A percentile compares a stretch with the other conserved stretches of the same genome.
These are phyloP conservation scores for Saksenaea vasiformis DNA, from an alignment of 371 early-diverging fungal species.

Conservation along the genomic window DNA sequence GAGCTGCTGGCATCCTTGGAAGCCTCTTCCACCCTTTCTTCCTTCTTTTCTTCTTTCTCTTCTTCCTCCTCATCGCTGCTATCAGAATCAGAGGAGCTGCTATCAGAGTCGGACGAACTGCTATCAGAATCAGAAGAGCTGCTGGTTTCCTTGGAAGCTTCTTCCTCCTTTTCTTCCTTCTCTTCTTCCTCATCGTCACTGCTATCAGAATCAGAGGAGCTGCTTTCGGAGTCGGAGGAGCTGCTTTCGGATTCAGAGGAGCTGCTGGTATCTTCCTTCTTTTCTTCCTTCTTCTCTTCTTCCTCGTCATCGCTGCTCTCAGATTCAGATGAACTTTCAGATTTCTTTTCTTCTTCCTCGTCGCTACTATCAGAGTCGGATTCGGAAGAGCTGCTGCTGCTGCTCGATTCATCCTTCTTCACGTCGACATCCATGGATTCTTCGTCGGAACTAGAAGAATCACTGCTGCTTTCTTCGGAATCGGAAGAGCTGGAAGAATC, in stretches of 20 bases:
- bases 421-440: slow-evolving; percentile 9
- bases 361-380: slow-evolving; percentile 14
- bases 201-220: slow-evolving; percentile 15
- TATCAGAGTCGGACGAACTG: too few species aligned
- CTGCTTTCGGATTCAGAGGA: slow-evolving; percentile 20
- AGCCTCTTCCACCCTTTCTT: not conserved
- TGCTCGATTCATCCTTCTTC: not conserved
- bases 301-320: slow-evolving; percentile 14
- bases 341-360: slow-evolving; percentile 19
- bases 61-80: not conserved
- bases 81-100: slow-evolving; percentile 17
- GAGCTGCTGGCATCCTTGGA: not conserved
- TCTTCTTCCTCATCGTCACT: slow-evolving; percentile 13
- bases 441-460: slow-evolving; percentile 7
- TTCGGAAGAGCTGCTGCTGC: not conserved
- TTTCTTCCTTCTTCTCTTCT: slow-evolving; percentile 18
- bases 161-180: slow-evolving; percentile 19
- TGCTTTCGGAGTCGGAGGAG: slow-evolving; percentile 23
- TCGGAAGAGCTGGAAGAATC: slow-evolving; percentile 1
- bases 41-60: too few species aligned
- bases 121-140: slow-evolving; percentile 23
- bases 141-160: slow-evolving; percentile 16
- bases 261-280: too few species aligned
- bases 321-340: not conserved
- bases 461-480: not conserved